Base-by-base conservation (phyloP, 208 protist genomes). In the Angomonas ambiguus region DNA sequence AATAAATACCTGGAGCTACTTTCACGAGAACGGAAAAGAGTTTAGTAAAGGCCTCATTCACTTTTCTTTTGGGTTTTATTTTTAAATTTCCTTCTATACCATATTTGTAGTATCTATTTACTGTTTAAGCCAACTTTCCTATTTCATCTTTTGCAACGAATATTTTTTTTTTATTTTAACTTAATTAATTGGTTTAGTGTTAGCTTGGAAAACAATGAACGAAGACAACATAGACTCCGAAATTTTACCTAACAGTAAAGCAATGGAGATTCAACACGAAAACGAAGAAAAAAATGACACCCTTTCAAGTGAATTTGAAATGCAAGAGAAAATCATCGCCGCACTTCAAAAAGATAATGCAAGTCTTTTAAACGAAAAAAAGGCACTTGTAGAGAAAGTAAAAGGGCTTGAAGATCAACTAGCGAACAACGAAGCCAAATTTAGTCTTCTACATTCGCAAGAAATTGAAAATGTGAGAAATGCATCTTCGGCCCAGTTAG, bases 271-370 rank as follows among this genome's bases (percentile, higher is more conserved):
- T 55, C 22, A 6, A 20, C 24, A 4, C 49, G 22, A 55, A 20
- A 20, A 55, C 22, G 8, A 25, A 55, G 24, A 55, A 55, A 55
- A 55, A 20, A 55, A 55, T 30, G 22, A 55, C 4, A 18, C 8
- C 45, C 10, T 53, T 13, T 27, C 45, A 20, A 76, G 65, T 31
- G 84, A 89, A 41, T 74, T 93, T 49, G 57, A 77, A 27, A 87
- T 86, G 25, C 84, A 89, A 48, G 87, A 93, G 22, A 72, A 67
- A 67, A 83, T 94, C 33, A 74, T 90, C n/a, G 69, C 71, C 18
- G 68, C 79, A 2, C 77, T 94, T 25, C 81, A 91, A 53, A 67
- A 79, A 32, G 88, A 94, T 55, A 94, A 94, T 56, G 77, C 77
- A 49, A 53, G 68, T 28, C 74, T 94, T 8, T 48, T 79, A 58